These are phyloP conservation scores for Canariomyces notabilis DNA, from an alignment of 2,329 filamentous ascomycete genomes.

Conservation along the genomic window DNA sequence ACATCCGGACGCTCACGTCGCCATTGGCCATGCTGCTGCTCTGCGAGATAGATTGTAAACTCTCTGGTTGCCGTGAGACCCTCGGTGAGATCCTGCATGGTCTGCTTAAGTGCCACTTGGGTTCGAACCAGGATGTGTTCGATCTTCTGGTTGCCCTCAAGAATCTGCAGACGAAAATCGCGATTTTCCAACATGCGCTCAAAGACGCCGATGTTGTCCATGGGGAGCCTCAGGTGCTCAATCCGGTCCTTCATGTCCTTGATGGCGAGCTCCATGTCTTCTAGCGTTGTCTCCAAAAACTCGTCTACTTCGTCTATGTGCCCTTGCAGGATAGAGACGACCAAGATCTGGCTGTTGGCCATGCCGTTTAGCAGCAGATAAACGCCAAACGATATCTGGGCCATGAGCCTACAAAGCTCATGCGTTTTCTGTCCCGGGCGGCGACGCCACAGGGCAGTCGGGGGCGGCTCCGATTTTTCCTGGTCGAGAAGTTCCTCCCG, in stretches of 20 bases:
- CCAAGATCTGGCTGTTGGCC: slow-evolving; percentile 83
- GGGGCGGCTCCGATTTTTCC: slow-evolving; percentile 62
- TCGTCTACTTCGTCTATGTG: slow-evolving; percentile 94
- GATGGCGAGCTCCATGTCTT: slow-evolving; percentile 75
- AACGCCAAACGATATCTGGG: slow-evolving; percentile 90
- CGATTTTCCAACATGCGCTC: slow-evolving; percentile 84
- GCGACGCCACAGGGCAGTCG: slow-evolving; percentile 71
- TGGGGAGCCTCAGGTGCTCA: slow-evolving; percentile 72
- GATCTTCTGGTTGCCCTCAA: slow-evolving; percentile 85
- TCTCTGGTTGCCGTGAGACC: slow-evolving; percentile 71
- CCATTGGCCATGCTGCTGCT: slow-evolving; percentile 58
- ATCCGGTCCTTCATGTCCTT: slow-evolving; percentile 76
- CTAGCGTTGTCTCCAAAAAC: slow-evolving; percentile 79
- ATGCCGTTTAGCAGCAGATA: slow-evolving; percentile 79
- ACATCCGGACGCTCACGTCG: slow-evolving; percentile 58
- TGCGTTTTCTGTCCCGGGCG: slow-evolving; percentile 73
- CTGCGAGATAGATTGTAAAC: slow-evolving; percentile 68
- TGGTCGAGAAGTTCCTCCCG: slow-evolving; percentile 65
- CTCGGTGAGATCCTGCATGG: slow-evolving; percentile 71
- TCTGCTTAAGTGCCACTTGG: slow-evolving; percentile 67
- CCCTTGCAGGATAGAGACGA: slow-evolving; percentile 80
- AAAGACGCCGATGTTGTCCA: slow-evolving; percentile 77
- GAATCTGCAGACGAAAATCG: slow-evolving; percentile 72
- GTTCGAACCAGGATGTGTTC: slow-evolving; percentile 85
- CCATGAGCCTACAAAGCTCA: slow-evolving; percentile 81